phyloP scores from a whole-genome alignment of 495 filamentous ascomycete genomes.

The Amorphotheca resinae region DNA sequence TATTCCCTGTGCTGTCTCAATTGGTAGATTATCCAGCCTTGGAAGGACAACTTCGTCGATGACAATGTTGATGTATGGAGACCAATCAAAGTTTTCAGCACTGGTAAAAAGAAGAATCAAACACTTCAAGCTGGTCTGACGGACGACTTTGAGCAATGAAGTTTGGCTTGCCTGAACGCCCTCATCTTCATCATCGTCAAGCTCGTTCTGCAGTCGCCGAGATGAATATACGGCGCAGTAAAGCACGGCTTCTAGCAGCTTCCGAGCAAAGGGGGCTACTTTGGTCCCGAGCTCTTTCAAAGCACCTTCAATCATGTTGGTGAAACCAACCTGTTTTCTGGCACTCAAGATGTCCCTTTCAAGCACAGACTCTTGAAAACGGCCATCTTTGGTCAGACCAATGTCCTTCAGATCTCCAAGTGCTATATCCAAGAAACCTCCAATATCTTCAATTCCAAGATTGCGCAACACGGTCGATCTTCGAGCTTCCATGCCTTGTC shows the following conservation, averaged over 20 bases:
- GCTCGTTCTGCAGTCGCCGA: slow-evolving; percentile 33
- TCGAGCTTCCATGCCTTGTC: slow-evolving; percentile 48
- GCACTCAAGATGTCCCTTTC: slow-evolving; percentile 40
- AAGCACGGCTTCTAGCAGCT: slow-evolving; percentile 59
- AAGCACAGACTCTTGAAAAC: slow-evolving; percentile 36
- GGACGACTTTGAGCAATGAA: slow-evolving; percentile 54
- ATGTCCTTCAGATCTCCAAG: slow-evolving; percentile 55
- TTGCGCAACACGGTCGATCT: slow-evolving; percentile 43
- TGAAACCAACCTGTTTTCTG: slow-evolving; percentile 73
- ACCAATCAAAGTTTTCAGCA: slow-evolving; percentile 54
- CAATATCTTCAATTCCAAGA: slow-evolving; percentile 48
- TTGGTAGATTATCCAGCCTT: slow-evolving; percentile 64
- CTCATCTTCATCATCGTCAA: slow-evolving; percentile 28
- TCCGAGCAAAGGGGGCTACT: slow-evolving; percentile 45
- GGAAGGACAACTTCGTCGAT: slow-evolving; percentile 63
- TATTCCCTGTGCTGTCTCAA: slow-evolving; percentile 78
- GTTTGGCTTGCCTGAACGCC: slow-evolving; percentile 30
- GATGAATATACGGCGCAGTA: slow-evolving; percentile 69
- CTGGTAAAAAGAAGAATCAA: slow-evolving; percentile 63
- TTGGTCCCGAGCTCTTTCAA: slow-evolving; percentile 66
- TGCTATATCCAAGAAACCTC: slow-evolving; percentile 68
- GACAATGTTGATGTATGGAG: slow-evolving; percentile 52
- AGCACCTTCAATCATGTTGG: slow-evolving; percentile 85
- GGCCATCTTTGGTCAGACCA: slow-evolving; percentile 37
- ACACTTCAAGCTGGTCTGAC: slow-evolving; percentile 65